Evolutionary conservation across 148 eudicot genomes (phyloP).

Genomic region (Oxyria digyna): DNA sequence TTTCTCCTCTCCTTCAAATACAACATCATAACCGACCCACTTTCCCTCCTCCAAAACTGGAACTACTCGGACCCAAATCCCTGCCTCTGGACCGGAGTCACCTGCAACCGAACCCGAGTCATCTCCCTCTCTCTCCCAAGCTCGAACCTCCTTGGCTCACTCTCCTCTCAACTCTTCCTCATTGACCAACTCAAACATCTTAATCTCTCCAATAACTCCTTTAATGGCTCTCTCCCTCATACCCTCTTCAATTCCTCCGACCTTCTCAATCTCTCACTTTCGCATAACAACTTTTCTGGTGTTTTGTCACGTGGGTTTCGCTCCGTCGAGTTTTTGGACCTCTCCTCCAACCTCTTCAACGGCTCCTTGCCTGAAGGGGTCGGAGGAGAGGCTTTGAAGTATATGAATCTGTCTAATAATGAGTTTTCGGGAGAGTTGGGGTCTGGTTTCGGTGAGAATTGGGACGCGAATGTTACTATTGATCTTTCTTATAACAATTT

Average conservation of each 20-base stretch:
- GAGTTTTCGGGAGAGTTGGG: slow-evolving; percentile 40
- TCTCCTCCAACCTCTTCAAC: slow-evolving; percentile 61
- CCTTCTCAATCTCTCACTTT: slow-evolving; percentile 33
- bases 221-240: slow-evolving; percentile 47
- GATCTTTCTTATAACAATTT: slow-evolving; percentile 68
- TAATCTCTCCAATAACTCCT: slow-evolving; percentile 45
- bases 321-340: slow-evolving; percentile 34
- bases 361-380: slow-evolving; percentile 49
- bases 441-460: slow-evolving; percentile 19
- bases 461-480: slow-evolving; percentile 42
- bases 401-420: slow-evolving; percentile 53
- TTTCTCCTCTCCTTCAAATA: slow-evolving; percentile 56
- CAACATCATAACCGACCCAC: slow-evolving; percentile 58
- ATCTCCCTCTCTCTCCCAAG: slow-evolving; percentile 29
- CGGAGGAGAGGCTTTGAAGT: slow-evolving; percentile 38
- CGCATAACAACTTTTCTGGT: slow-evolving; percentile 46
- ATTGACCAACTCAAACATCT: slow-evolving; percentile 31
- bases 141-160: slow-evolving; percentile 32
- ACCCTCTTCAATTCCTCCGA: slow-evolving; percentile 38
- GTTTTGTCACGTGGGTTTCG: slow-evolving; percentile 32
- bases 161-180: slow-evolving; percentile 38
- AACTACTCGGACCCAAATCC: slow-evolving; percentile 43
- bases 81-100: slow-evolving; percentile 77
- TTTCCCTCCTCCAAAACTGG: slow-evolving; percentile 54
- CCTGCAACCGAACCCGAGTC: slow-evolving; percentile 35